Evolutionary conservation across 2,329 filamentous ascomycete genomes (phyloP), one percentile per base, ranked within the genome.

Genomic region (Coniochaeta sp.): DNA sequence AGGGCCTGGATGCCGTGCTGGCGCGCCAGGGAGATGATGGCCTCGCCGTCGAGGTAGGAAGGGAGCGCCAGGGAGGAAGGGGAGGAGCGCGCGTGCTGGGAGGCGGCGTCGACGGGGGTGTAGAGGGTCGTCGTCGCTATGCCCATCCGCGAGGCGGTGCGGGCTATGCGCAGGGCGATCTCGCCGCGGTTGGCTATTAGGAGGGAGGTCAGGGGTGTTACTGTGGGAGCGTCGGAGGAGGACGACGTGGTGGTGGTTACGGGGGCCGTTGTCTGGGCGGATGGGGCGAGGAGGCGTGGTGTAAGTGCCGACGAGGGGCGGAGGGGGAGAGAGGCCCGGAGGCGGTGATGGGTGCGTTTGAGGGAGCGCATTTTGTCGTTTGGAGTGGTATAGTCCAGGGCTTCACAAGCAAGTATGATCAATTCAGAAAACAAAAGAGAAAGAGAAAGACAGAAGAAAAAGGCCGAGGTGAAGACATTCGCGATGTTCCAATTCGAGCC

Each of bases 111-210:
- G 33, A 92, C 89, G 58, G 95, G 89, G 7, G 94, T 99, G 71
- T 96, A 99, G 53, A 99, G 80, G 0, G 92, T 96, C 1, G 92
- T 96, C 16, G 92, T 95, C 56, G 85, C 84, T 64, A 99, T 95
- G 53, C 94, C 92, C 65, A 96, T 87, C 57, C 87, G 83, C 49
- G 88, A 79, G 30, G 94, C 94, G 20, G 94, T 99, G 58, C 85
- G 83, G 58, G 91, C 87, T 59, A 99, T 94, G 59, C 94, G 88
- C 66, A 99, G 78, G 48, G 94, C 94, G 61, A 99, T 99, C 71
- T 99, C 94, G 61, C 94, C 94, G 60, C 94, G 86, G 67, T 99
- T 99, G 51, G 94, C 94, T 65, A 99, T 97, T 22, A 99, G 79
- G 38, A 97, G 87, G 8, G 91, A 95, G 51, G 83, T 84, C 58